Conservation (phyloP, 2,329 filamentous ascomycete genomes). For the Bimuria novae-zelandiae region DNA sequence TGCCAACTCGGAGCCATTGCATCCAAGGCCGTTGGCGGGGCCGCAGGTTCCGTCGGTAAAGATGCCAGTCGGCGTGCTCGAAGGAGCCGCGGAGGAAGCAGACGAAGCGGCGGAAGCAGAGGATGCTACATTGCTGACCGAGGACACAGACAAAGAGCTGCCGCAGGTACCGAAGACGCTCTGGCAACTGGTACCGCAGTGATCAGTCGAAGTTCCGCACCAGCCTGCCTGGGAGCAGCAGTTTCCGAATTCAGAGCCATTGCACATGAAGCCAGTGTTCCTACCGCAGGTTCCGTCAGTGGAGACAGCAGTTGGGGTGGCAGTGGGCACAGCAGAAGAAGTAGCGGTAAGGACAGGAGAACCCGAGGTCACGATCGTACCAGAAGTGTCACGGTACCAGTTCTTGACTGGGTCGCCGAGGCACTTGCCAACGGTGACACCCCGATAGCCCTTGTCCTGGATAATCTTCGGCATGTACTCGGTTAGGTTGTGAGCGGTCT, state of each 20-base stretch:
- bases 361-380: slow-evolving; percentile 40
- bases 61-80: slow-evolving; percentile 21
- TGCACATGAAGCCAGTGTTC: slow-evolving; percentile 30
- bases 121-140: too few relatives aligned
- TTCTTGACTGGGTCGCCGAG: slow-evolving; percentile 51
- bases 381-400: slow-evolving; percentile 53
- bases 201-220: slow-evolving; percentile 42
- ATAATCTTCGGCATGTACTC: slow-evolving; percentile 50
- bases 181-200: slow-evolving; percentile 44
- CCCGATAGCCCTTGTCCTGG: slow-evolving; percentile 46
- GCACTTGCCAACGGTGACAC: slow-evolving; percentile 56
- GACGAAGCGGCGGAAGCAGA: slow-evolving; percentile 10
- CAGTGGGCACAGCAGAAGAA: slow-evolving; percentile 13
- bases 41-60: slow-evolving; percentile 2
- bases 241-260: slow-evolving; percentile 43
- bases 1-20: not conserved
- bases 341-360: slow-evolving; percentile 16
- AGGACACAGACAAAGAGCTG: slow-evolving; percentile 8
- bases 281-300: slow-evolving; percentile 32
- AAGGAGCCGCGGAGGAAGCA: slow-evolving; percentile 23
- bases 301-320: slow-evolving; percentile 18
- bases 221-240: slow-evolving; percentile 53
- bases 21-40: not conserved
- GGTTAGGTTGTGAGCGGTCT: slow-evolving; percentile 52
- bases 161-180: slow-evolving; percentile 33